Base-by-base conservation (phyloP, 2,329 filamentous ascomycete genomes). In the Sclerotinia subarctica region DNA sequence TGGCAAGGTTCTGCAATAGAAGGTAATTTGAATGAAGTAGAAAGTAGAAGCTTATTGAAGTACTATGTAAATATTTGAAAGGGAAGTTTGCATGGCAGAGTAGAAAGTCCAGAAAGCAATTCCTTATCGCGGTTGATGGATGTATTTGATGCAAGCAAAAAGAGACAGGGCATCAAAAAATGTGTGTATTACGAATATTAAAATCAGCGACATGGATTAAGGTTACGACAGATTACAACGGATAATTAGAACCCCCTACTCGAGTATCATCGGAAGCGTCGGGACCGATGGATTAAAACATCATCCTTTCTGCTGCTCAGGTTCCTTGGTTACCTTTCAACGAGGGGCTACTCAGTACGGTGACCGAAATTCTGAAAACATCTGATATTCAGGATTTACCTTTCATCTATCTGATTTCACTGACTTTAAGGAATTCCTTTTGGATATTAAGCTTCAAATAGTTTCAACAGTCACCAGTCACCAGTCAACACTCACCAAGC, bases 301-400 rank as follows among this genome's bases (percentile, higher is more conserved):
- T 49, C 21, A 11, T 32, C 4, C 32, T 32, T 5, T 32, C 1
- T 13, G 35, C 35, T 38, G 8, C 13, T 38, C 35, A 38, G 11
- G 35, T 35, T 35, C 5, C n/a, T n/a, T n/a, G 29, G 4, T 38
- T 38, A 42, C 38, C 15, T 54, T 32, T 32, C 35, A 46, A 60
- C 42, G 57, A 59, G 42, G 57, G 57, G 57, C n/a, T 60, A n/a
- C n/a, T n/a, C n/a, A n/a, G n/a, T n/a, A 60, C 42, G 57, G 57
- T 35, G 42, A 17, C 57, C 44, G 0, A 29, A 26, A 26, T 26
- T 5, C 54, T 8, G 6, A 57, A 57, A 42, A 24, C 53, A 24
- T 8, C 21, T 38, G 32, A 24, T 38, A 17, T 0, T 3, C 54
- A 42, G 17, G 17, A 57, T 4, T 21, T 38, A 42, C n/a, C n/a